Evolutionary conservation across 805 yeast genomes (phyloP).

Genomic region (Metschnikowia corniflorae): DNA sequence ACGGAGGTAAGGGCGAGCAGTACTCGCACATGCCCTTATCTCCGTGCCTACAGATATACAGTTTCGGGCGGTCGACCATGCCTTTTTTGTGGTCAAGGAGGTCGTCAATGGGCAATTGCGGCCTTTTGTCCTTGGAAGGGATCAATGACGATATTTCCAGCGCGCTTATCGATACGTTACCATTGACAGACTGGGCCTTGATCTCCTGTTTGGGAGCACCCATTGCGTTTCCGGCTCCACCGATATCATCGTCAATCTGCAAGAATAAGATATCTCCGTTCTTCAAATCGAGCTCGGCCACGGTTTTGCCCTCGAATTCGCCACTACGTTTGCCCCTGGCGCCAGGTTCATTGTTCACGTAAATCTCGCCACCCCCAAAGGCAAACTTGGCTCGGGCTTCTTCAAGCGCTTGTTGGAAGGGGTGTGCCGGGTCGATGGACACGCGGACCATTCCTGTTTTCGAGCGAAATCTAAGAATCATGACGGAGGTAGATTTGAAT

Average conservation of each 20-base stretch:
- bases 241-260: slow-evolving; percentile 5
- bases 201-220: background rate
- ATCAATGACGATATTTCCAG: slow-evolving; percentile 4
- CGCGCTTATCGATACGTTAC: slow-evolving; percentile 9
- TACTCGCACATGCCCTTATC: slow-evolving; percentile 97
- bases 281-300: slow-evolving; percentile 46
- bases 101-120: slow-evolving; percentile 66
- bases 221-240: background rate
- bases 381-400: slow-evolving; percentile 30
- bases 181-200: slow-evolving; percentile 9
- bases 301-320: slow-evolving; percentile 32
- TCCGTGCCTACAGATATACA: slow-evolving; percentile 76
- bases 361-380: slow-evolving; percentile 9
- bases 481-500: too few relatives aligned
- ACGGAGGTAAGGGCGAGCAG: slow-evolving; percentile 93
- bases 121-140: slow-evolving; percentile 17
- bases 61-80: slow-evolving; percentile 58
- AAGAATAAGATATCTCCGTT: slow-evolving; percentile 60
- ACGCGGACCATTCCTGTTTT: slow-evolving; percentile 81
- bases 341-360: slow-evolving; percentile 45
- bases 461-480: slow-evolving; percentile 68
- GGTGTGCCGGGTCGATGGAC: slow-evolving; percentile 41
- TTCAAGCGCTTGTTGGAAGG: slow-evolving; percentile 44
- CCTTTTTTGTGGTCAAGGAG: slow-evolving; percentile 66
- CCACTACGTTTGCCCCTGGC: slow-evolving; percentile 40